Base-by-base conservation (phyloP, 106 monocot species). In the Acorus gramineus region DNA sequence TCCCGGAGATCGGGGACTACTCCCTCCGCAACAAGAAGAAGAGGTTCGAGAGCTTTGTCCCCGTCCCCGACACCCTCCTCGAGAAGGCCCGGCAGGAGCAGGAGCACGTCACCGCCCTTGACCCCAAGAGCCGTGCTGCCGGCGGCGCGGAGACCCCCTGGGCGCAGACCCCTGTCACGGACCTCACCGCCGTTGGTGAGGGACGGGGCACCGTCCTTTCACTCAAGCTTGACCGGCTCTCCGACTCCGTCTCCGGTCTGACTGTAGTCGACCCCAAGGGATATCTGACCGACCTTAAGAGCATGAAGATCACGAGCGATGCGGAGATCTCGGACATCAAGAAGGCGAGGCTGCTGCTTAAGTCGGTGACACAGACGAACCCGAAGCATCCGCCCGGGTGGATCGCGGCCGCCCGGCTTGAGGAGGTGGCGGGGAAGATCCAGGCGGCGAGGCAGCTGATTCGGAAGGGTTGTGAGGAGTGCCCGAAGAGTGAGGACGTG, bases 301-400 rank as follows among this genome's bases (percentile, higher is more conserved):
- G 96, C 59, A 96, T 96, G 96, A 96, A 96, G 80, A 96, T 87
- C 14, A 91, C 90, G 0, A 96, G 96, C 14, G 91, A 96, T 77
- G 96, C 96, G 28, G 96, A 96, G 74, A 96, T 96, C 55, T 96
- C 96, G 10, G 96, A 96, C 70, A 91, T 96, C 46, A 96, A 96
- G 78, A 96, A 96, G 76, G 96, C 96, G 3, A 75, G 96, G 60
- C 59, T 96, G 71, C 56, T 96, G 69, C 77, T 96, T 11, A 96
- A 96, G 55, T 96, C 96, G 2, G 96, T 96, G 52, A 96, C 79
- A 4, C 96, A 96, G 77, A 96, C 96, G 2, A 96, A 96, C 62
- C 96, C 87, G 1, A 96, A 91, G 66, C 96, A 96, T 46, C 90
- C 96, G 4, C 96, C 96, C 0, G 96, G 96, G 6, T 96, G 96